Percentiles rank a stretch among this genome's conserved stretches.
These are phyloP conservation scores for Solanum hybrid DNA, from an alignment of 305 asterid species.

Conservation along the genomic window DNA sequence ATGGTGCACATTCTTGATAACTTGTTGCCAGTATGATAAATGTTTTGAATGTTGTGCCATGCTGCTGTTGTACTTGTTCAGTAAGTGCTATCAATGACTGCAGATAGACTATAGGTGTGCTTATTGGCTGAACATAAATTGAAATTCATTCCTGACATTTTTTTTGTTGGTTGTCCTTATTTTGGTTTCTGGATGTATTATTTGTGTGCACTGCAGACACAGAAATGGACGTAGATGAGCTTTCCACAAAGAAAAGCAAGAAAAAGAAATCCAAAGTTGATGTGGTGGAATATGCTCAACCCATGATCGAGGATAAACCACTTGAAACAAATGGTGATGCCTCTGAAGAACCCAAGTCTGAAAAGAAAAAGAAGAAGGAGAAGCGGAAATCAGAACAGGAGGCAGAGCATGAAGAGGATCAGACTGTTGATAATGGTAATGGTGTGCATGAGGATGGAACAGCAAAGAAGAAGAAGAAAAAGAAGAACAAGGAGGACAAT, in stretches of 20 bases:
- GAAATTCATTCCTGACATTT: not conserved
- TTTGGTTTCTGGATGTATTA: not conserved
- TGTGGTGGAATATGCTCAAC: constrained; percentile 14
- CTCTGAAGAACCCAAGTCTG: constrained; percentile 52
- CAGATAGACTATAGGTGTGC: not conserved
- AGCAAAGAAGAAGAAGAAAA: constrained; percentile 72
- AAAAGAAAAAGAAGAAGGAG: constrained; percentile 69
- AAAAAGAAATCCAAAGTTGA: constrained; percentile 34
- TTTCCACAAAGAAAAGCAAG: constrained; percentile 35
- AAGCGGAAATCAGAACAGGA: constrained; percentile 42
- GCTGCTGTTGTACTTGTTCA: not conserved
- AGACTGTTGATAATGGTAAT: constrained; percentile 8
- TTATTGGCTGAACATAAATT: not conserved
- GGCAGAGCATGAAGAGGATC: constrained; percentile 19
- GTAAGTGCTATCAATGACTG: not conserved
- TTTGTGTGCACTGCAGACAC: constrained; percentile 6
- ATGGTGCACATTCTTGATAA: not conserved
- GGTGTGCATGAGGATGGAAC: constrained; percentile 40
- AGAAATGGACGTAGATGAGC: constrained; percentile 32
- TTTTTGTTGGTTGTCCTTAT: not conserved
- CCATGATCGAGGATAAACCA: constrained; percentile 36
- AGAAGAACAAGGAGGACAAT: constrained; percentile 45
- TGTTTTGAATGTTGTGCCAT: not conserved
- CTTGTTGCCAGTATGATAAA: not conserved
- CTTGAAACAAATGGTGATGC: constrained; percentile 36